These are phyloP conservation scores for Trametes cingulata DNA, from an alignment of 768 basidiomycete genomes.

Conservation along the genomic window DNA sequence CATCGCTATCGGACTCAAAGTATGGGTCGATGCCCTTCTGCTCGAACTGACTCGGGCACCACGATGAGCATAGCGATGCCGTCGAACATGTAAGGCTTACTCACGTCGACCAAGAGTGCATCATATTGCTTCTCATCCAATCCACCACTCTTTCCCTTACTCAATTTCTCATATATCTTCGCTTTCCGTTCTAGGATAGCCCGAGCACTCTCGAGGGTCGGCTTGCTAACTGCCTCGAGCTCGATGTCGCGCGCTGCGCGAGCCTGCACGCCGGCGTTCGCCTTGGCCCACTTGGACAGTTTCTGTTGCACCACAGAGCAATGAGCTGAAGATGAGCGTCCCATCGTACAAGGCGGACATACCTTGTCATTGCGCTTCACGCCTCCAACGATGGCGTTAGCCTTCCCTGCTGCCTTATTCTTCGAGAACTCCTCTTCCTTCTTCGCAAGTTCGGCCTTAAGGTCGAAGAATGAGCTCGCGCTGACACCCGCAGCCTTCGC, in stretches of 20 bases:
- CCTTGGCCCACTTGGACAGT: slow-evolving; percentile 59
- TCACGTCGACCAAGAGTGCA: slow-evolving; percentile 73
- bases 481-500: slow-evolving; percentile 71
- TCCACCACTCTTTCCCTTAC: slow-evolving; percentile 77
- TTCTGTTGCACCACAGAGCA: not conserved
- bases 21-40: slow-evolving; percentile 52
- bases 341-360: slow-evolving; percentile 2
- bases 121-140: slow-evolving; percentile 75
- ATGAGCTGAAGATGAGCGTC: not conserved
- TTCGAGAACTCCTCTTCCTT: slow-evolving; percentile 64
- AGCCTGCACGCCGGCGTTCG: slow-evolving; percentile 70
- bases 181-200: slow-evolving; percentile 76
- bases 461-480: slow-evolving; percentile 77
- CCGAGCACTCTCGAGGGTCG: slow-evolving; percentile 71
- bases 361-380: slow-evolving; percentile 75
- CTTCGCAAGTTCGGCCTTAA: slow-evolving; percentile 59
- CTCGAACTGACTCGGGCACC: slow-evolving; percentile 57
- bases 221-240: slow-evolving; percentile 65
- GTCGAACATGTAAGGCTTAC: slow-evolving; percentile 29
- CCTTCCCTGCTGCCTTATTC: slow-evolving; percentile 60
- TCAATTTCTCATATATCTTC: slow-evolving; percentile 76
- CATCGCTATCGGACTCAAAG: slow-evolving; percentile 66
- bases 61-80: not conserved
- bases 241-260: slow-evolving; percentile 71
- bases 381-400: slow-evolving; percentile 55